phyloP scores from a whole-genome alignment of 106 monocot genomes.

The Alisma plantagoaquatica region DNA sequence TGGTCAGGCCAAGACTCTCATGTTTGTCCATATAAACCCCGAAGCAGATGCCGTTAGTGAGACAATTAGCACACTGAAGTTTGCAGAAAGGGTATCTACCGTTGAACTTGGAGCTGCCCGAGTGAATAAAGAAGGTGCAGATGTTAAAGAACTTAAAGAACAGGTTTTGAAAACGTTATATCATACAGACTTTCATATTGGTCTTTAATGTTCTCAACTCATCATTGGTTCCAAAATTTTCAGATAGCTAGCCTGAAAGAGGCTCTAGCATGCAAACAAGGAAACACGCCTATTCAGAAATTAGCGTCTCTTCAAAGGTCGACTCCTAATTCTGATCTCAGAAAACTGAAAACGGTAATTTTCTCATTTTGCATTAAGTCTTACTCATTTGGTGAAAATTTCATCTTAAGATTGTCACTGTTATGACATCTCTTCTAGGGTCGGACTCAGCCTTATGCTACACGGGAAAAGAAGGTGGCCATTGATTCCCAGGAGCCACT shows the following conservation, averaged over 20 bases:
- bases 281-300: constrained; percentile 29
- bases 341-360: constrained; percentile 27
- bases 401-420: neutral
- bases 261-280: constrained; percentile 59
- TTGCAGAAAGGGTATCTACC: constrained; percentile 81
- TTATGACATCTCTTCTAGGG: constrained; percentile 1
- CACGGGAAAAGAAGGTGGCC: constrained; percentile 57
- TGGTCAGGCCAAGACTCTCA: constrained; percentile 96
- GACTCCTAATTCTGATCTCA: constrained; percentile 25
- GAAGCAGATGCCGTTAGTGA: constrained; percentile 71
- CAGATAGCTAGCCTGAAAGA: constrained; percentile 74
- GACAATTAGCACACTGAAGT: constrained; percentile 95
- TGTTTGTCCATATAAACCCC: constrained; percentile 98
- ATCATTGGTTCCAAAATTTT: constrained; percentile 1
- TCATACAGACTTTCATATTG: neutral
- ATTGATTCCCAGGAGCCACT: constrained; percentile 57
- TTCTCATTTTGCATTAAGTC: too few relatives aligned
- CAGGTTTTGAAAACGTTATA: constrained; percentile 37
- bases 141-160: constrained; percentile 81
- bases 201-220: neutral
- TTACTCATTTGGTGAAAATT: constrained; percentile 26
- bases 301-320: constrained; percentile 12
- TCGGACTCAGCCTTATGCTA: constrained; percentile 23
- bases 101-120: constrained; percentile 88
- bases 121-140: constrained; percentile 62